phyloP scores from a whole-genome alignment of 352 stramenopile genomes.

The Blastocystis hominis region DNA sequence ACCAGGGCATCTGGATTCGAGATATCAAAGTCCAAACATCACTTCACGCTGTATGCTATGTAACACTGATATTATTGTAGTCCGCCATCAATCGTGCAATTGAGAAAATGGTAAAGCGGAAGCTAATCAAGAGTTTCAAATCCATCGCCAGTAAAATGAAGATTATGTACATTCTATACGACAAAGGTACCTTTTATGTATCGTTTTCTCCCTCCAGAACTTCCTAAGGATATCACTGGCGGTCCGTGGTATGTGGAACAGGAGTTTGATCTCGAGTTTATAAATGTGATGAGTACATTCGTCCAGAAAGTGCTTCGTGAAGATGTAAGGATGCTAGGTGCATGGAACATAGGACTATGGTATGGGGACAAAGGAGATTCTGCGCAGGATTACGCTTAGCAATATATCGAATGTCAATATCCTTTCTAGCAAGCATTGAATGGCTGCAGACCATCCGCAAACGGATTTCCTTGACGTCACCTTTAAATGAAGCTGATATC shows the following conservation, averaged over 20 bases:
- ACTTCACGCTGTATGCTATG: conserved; percentile 67
- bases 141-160: conserved; percentile 97
- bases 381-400: conserved; percentile 4
- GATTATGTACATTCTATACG: conserved; percentile 96
- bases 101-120: conserved; percentile 84
- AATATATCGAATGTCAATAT: conserved; percentile 55
- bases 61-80: conserved; percentile 66
- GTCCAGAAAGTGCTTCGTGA: conserved; percentile 74
- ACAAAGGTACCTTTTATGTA: conserved; percentile 68
- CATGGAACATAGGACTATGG: conserved; percentile 65
- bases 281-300: conserved; percentile 86
- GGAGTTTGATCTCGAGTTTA: conserved; percentile 98
- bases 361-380: conserved; percentile 28
- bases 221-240: conserved; percentile 92
- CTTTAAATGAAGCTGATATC: conserved; percentile 23
- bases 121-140: conserved; percentile 96
- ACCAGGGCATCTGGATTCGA: conserved; percentile 95
- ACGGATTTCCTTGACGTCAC: neutral
- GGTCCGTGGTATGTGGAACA: conserved; percentile 97
- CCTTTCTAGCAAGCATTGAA: neutral
- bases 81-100: conserved; percentile 93
- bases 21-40: conserved; percentile 94
- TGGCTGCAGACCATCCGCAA: neutral
- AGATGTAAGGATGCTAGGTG: neutral
- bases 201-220: conserved; percentile 65